Evolutionary conservation across 768 basidiomycete genomes (phyloP), one percentile per base, ranked within the genome.

Genomic region (Psilocybe subaeruginosa): DNA sequence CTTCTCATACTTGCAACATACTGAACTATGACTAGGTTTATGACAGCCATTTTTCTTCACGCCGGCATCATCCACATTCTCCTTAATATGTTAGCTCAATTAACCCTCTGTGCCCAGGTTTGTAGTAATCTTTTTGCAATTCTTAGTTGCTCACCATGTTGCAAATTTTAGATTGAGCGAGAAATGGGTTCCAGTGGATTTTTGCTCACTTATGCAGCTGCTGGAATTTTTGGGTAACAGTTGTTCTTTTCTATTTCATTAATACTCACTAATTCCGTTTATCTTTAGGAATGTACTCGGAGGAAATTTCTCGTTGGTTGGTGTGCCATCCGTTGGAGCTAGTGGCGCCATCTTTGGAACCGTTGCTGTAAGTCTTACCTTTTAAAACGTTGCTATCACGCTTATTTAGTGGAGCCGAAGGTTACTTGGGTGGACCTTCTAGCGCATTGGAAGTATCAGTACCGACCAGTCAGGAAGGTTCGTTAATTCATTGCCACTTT

Each of bases 51-150:
- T 54, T 97, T 99, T 71, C 76, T 98, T 4, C 97, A 99, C 67
- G 97, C 94, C 9, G 97, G 97, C n/a, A 80, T 99, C 59, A 80
- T 99, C n/a, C 97, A 99, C 72, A 80, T 97, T 37, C 65, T 90
- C 3, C 70, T 99, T 62, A 99, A 99, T 71, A 91, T 98, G 88
- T 71, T 96, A 30, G 95, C 90, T 12, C 96, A 97, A 67, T 72
- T 91, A 59, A 85, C 84, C 0, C 77, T 91, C n/a, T 90, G 89
- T 6, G 91, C 89, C 37, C 88, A 92, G 75, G 93, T 91, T 69
- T 12, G 70, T 68, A 30, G 33, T 31, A 30, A 37, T 29, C 9
- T 8, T 16, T n/a, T 35, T 29, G 0, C 31, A 29, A 12, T 29
- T 23, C 31, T 53, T 16, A 8, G 31, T 52, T 50, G 14, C 8